Base-by-base conservation (phyloP, 2,329 filamentous ascomycete species). In the Colletotrichum viniferum region DNA sequence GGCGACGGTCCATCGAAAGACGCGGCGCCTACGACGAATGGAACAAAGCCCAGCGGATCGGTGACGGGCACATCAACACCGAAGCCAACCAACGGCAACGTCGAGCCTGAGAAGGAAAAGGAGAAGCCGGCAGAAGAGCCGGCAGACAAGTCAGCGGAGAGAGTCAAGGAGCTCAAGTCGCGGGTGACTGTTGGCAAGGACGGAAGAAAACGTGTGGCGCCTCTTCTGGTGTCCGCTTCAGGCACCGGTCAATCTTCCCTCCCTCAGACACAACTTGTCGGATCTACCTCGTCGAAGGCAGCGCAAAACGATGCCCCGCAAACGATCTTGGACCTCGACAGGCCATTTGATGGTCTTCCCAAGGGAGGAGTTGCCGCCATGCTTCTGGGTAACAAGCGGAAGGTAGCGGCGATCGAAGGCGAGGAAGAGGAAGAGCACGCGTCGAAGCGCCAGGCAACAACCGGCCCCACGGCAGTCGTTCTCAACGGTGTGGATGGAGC, bases 181-280 rank as follows among this genome's bases (percentile, higher is more conserved):
- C 91, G 97, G 68, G 96, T 98, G 5, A 98, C 96, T 0, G 93
- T 98, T 76, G 98, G 95, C 0, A 98, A 98, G 83, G 96, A 99
- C 78, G 97, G 97, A 34, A 98, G 97, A 86, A 99, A 99, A 86
- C 92, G 97, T 70, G 96, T 99, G 71, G 95, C 96, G 5, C 97
- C 97, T 3, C 88, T 99, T 77, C 89, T 99, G 14, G 95, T 99
- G 8, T 98, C 96, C 1, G 96, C 95, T 0, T 96, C 96, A 10
- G 95, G 95, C 4, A 94, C 94, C 2, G 95, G 95, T 13, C 93
- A 96, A 81, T 97, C 96, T 1, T 98, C 96, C 18, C 87, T 98
- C 14, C 96, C 96, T 2, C 95, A 98, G 81, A 94, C 96, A 26
- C 95, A 97, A 80, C 88, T 98, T 7, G 94, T 98, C 77, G 95